Evolutionary conservation across 2,329 filamentous ascomycete species (phyloP), one percentile per base, ranked within the genome.

Genomic region (Talaromyces sp.): DNA sequence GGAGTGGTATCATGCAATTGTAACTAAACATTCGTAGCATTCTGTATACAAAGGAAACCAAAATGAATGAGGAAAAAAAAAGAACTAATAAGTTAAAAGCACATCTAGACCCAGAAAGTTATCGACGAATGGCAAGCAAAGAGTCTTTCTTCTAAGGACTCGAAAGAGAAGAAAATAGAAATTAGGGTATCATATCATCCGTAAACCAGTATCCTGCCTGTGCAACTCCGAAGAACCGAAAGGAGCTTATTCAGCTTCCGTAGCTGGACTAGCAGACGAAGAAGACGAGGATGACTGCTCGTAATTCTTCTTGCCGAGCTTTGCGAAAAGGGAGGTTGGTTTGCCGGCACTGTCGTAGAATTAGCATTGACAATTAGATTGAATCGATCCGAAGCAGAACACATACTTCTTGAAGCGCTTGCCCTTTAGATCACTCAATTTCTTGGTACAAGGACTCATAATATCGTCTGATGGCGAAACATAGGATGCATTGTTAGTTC

Each of bases 401-500:
- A 70, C 74, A 59, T 74, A 81, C 79, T 79, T 82, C 71, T 79
- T 79, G 64, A 82, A 82, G 31, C 79, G 76, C 76, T 82, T 82
- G 43, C 78, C 78, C 75, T 83, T 83, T 63, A 82, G 72, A 64
- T 82, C 78, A 60, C 77, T 81, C 71, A 83, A 63, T 62, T 83
- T 83, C 75, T 82, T 81, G 33, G 80, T 82, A 66, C 80, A 82
- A 3, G 81, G 81, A 60, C 79, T 82, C 76, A 82, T 80, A 59
- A 83, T 80, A 45, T 79, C 78, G 68, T 83, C 81, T 3, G 80
- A 82, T 0, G 81, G 81, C 41, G 81, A 82, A 65, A 83, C 75
- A 67, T 82, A 83, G 52, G 75, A 74, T 50, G 73, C 37, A 39
- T 43, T 72, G 60, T 73, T 68, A 10, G 68, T 72, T 66, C 72